phyloP scores from a whole-genome alignment of 495 filamentous ascomycete species.

The Neohortaea acidophila region DNA sequence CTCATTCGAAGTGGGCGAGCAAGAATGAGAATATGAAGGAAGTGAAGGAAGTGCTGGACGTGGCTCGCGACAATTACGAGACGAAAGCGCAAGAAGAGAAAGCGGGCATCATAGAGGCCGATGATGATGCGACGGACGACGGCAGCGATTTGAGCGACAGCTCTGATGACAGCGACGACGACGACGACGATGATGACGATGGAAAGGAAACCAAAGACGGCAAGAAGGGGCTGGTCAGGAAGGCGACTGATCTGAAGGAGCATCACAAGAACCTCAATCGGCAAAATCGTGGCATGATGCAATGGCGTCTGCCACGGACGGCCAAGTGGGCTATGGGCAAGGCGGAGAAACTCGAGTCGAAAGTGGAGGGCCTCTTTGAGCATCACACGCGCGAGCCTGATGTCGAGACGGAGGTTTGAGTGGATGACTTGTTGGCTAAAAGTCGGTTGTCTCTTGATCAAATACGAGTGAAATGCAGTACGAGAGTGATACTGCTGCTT shows the following conservation, averaged over 20 bases:
- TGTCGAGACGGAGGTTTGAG: conserved; percentile 31
- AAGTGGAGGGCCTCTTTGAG: conserved; percentile 24
- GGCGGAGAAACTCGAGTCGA: conserved; percentile 24
- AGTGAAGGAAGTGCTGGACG: conserved; percentile 48
- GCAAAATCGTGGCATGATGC: conserved; percentile 32
- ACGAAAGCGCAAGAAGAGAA: conserved; percentile 21
- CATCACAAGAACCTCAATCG: conserved; percentile 30
- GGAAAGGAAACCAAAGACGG: conserved; percentile 2
- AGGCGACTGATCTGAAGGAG: conserved; percentile 29
- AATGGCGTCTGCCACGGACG: conserved; percentile 31
- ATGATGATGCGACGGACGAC: not conserved
- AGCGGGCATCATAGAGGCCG: conserved; percentile 19
- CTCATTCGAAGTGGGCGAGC: conserved; percentile 37
- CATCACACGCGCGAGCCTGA: conserved; percentile 27
- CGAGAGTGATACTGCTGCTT: too few relatives aligned
- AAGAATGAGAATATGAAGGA: conserved; percentile 36
- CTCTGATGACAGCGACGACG: conserved; percentile 6
- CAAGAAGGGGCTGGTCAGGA: conserved; percentile 26
- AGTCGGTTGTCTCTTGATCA: too few relatives aligned
- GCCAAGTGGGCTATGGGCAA: conserved; percentile 29
- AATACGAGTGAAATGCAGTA: too few relatives aligned
- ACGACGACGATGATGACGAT: conserved; percentile 8
- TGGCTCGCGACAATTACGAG: conserved; percentile 39
- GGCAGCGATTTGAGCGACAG: too few relatives aligned
- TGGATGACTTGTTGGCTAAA: not conserved